These are phyloP conservation scores for Leptographium lundbergii DNA, from an alignment of 2,329 filamentous ascomycete genomes.

Conservation along the genomic window DNA sequence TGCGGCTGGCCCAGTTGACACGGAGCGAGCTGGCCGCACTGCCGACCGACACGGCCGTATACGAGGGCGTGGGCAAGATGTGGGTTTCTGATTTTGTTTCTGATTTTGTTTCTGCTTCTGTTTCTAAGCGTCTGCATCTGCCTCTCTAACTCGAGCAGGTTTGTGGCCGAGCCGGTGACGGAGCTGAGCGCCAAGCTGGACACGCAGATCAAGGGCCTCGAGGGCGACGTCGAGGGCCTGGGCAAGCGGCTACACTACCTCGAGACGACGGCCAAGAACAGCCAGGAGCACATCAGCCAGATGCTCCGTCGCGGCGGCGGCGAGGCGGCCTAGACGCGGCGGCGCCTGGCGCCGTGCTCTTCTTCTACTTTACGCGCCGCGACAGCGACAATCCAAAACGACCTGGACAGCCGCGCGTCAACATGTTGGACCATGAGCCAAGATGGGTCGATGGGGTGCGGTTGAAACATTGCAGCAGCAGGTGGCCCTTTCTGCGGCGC, in stretches of 20 bases:
- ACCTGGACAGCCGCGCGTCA: neutral
- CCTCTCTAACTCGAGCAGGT: constrained; percentile 44
- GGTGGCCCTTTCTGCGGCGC: neutral
- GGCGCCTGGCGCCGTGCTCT: neutral
- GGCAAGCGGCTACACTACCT: constrained; percentile 86
- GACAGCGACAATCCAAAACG: neutral
- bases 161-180: constrained; percentile 63
- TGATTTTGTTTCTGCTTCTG: neutral
- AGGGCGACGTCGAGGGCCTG: constrained; percentile 66
- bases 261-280: constrained; percentile 92
- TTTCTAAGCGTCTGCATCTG: neutral
- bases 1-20: constrained; percentile 79
- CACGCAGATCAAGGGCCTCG: constrained; percentile 60
- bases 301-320: constrained; percentile 52
- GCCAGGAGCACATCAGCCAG: constrained; percentile 78
- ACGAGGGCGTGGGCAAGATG: constrained; percentile 97
- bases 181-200: constrained; percentile 66
- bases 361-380: neutral
- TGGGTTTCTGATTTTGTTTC: constrained; percentile 28
- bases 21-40: constrained; percentile 69
- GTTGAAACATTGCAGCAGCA: neutral
- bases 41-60: constrained; percentile 64
- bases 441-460: neutral
- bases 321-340: constrained; percentile 9
- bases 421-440: neutral